phyloP scores from a whole-genome alignment of 148 eudicot species.

The Pharnaceum exiguum region DNA sequence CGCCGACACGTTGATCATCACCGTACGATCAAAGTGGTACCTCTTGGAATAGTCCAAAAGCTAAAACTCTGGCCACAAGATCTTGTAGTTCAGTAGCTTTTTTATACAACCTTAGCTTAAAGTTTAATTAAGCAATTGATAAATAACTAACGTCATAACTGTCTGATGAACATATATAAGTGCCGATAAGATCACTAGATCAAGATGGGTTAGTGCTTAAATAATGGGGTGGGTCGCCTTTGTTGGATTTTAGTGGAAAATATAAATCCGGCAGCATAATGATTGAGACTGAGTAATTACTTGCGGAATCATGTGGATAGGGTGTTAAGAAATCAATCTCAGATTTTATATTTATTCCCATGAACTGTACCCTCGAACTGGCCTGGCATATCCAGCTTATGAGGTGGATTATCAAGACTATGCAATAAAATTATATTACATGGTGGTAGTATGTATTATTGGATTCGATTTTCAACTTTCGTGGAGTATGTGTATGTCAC shows the following conservation, averaged over 20 bases:
- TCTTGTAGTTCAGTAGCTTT: constrained; percentile 9
- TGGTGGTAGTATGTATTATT: not conserved
- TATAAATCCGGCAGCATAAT: constrained; percentile 17
- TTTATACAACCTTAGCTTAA: too few relatives aligned
- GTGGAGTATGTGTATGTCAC: constrained; percentile 19
- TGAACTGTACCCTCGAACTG: constrained; percentile 30
- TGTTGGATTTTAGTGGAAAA: constrained; percentile 20
- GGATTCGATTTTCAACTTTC: not conserved
- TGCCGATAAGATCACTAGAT: constrained; percentile 1
- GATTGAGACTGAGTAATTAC: constrained; percentile 18
- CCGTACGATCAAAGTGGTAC: constrained; percentile 37
- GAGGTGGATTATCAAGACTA: constrained; percentile 6
- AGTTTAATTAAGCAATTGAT: too few relatives aligned
- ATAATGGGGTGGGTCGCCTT: constrained; percentile 22
- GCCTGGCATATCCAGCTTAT: constrained; percentile 3
- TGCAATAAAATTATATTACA: too few relatives aligned
- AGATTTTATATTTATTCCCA: constrained; percentile 21
- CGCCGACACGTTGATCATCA: constrained; percentile 42
- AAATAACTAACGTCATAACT: not conserved
- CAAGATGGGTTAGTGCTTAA: constrained; percentile 16
- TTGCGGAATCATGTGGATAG: constrained; percentile 38
- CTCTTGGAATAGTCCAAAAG: constrained; percentile 31
- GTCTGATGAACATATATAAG: not conserved
- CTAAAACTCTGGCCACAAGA: constrained; percentile 19
- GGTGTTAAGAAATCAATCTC: constrained; percentile 22